Evolutionary conservation across 2,329 filamentous ascomycete species (phyloP), one percentile per base, ranked within the genome.

Genomic region (Trichoderma hamatum): DNA sequence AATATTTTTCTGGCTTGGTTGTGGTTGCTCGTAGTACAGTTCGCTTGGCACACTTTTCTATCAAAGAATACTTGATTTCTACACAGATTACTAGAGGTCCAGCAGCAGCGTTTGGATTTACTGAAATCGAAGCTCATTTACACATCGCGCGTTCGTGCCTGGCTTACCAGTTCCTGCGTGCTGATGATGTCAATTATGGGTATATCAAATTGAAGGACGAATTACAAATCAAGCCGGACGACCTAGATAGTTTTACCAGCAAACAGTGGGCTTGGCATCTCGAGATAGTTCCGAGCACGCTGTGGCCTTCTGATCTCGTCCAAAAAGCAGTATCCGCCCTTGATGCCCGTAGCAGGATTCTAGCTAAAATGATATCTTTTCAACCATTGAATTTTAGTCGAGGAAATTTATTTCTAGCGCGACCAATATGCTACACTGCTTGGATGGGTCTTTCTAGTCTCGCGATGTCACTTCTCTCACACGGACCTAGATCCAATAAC

Each of bases 21-120:
- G 26, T 69, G 2, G 14, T 46, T 19, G 49, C 51, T 21, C 9
- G 26, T 6, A 1, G 26, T 19, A 5, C 14, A 2, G 56, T 71
- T 28, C 67, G 70, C 24, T 30, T 69, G 24, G 67, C 67, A 13
- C 70, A 71, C 13, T 64, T 63, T 32, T 71, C 70, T 3, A 51
- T 71, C 5, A 69, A 71, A 28, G 70, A 69, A 36, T 69, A 71
- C n/a, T 24, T 69, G 52, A 36, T 32, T 10, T 71, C 61, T n/a
- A 39, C 36, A 16, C 56, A 58, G 9, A 69, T 71, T 7, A 3
- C 16, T 26, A 11, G 59, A 7, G 14, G 46, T 3, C 34, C 51
- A 10, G 58, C 56, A 4, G 6, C 21, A 0, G 10, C 19, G 24
- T 71, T 71, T 21, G 39, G 51, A 3, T 51, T 71, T 21, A 26